phyloP scores from a whole-genome alignment of 352 stramenopile species.

The Pythium brassicae region DNA sequence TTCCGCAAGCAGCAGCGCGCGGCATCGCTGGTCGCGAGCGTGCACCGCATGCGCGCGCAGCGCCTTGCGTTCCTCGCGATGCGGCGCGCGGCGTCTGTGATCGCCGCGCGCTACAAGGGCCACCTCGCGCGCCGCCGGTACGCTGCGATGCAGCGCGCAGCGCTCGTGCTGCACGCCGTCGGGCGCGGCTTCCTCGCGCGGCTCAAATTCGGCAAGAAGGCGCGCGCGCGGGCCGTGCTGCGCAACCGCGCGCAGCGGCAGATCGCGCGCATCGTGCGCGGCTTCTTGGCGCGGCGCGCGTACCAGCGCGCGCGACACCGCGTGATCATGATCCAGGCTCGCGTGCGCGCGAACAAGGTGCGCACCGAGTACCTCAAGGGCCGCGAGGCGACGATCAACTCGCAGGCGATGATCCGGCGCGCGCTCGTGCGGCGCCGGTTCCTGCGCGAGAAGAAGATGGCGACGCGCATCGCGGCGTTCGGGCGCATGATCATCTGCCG shows the following conservation, averaged over 20 bases:
- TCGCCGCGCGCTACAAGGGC: conserved; percentile 75
- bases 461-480: conserved; percentile 79
- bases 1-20: conserved; percentile 68
- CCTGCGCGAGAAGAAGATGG: conserved; percentile 84
- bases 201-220: conserved; percentile 86
- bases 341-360: conserved; percentile 81
- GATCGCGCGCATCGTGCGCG: conserved; percentile 70
- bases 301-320: conserved; percentile 51
- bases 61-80: conserved; percentile 62
- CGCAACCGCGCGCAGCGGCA: conserved; percentile 78
- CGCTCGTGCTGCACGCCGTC: conserved; percentile 71
- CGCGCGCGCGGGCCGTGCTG: conserved; percentile 58
- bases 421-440: conserved; percentile 76
- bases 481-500: conserved; percentile 78
- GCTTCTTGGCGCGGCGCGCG: conserved; percentile 53
- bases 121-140: conserved; percentile 61
- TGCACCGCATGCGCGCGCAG: conserved; percentile 60
- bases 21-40: conserved; percentile 68
- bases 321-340: conserved; percentile 86
- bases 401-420: conserved; percentile 85
- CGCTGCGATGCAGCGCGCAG: conserved; percentile 59
- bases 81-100: conserved; percentile 53
- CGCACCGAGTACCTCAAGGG: conserved; percentile 85
- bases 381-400: conserved; percentile 82
- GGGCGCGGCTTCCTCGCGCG: conserved; percentile 76